phyloP scores from a whole-genome alignment of 2,329 filamentous ascomycete species.

The Botrytis byssoidea region DNA sequence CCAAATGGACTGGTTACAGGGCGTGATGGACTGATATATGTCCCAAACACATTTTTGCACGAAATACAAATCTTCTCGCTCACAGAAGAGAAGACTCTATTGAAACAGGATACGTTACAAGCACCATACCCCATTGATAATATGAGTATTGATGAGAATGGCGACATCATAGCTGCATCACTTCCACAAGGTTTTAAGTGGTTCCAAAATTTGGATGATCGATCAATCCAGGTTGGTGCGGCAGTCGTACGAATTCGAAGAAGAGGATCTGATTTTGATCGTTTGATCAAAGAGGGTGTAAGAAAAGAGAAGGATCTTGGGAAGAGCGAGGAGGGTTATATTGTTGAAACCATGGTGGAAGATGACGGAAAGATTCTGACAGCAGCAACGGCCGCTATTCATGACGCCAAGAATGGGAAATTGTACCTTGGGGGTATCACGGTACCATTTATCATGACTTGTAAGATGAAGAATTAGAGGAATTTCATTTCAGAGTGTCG shows the following conservation, averaged over 20 bases:
- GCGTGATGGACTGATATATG: slow-evolving; percentile 40
- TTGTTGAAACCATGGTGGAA: slow-evolving; percentile 16
- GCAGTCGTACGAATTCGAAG: slow-evolving; percentile 15
- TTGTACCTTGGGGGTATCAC: slow-evolving; percentile 13
- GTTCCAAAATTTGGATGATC: slow-evolving; percentile 30
- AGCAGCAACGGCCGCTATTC: slow-evolving; percentile 5
- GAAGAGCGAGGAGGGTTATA: slow-evolving; percentile 1
- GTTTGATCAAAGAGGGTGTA: background rate
- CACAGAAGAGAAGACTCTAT: slow-evolving; percentile 22
- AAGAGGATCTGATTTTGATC: slow-evolving; percentile 1
- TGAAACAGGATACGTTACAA: slow-evolving; percentile 33
- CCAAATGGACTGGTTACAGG: slow-evolving; percentile 40
- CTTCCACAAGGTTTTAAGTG: slow-evolving; percentile 36
- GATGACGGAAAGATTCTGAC: slow-evolving; percentile 10
- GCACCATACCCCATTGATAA: slow-evolving; percentile 40
- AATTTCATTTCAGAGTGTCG: background rate
- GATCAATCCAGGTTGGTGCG: slow-evolving; percentile 19
- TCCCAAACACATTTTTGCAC: slow-evolving; percentile 33
- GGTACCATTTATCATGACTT: slow-evolving; percentile 8
- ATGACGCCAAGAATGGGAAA: slow-evolving; percentile 13
- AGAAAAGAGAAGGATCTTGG: background rate
- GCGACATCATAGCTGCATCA: slow-evolving; percentile 40
- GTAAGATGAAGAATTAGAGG: background rate
- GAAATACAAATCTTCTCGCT: slow-evolving; percentile 24
- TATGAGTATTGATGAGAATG: slow-evolving; percentile 40